Base-by-base conservation (phyloP, 1,284 basidiomycete species). In the Heimioporus retisporus region DNA sequence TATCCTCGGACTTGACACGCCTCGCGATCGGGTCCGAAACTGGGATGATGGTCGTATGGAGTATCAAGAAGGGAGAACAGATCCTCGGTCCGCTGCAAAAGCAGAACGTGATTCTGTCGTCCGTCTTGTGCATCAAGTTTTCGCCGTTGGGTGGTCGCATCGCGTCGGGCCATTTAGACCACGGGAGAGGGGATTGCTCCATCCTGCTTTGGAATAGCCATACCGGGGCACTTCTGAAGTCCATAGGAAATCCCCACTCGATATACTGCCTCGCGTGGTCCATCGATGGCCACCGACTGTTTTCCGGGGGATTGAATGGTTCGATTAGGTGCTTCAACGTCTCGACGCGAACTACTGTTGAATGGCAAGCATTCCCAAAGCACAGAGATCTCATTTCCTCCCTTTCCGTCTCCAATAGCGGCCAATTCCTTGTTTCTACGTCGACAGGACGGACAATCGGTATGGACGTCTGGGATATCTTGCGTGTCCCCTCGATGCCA, bases 391-490 rank as follows among this genome's bases (percentile, higher is more conserved):
- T 40, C 35, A 40, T 40, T 40, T 40, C 35, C 7, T 51, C 63
- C 53, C 63, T 72, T 43, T 55, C 13, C 11, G 16, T 65, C 2
- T 53, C 70, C 7, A 25, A 28, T 23, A 65, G n/a, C 2, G 65
- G 57, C 31, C 71, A 58, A 28, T 44, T 60, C 28, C 69, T 71
- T 11, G 11, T 65, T 23, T 61, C 71, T 35, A 56, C 54, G 19
- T 71, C 68, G 19, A 60, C 63, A 0, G 71, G 68, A n/a, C 44
- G 48, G 5, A 16, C 19, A 11, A n/a, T 18, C 2, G 6, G 50
- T 3, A 59, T 71, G 21, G 65, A 65, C 18, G 46, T 72, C 18
- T 72, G 68, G 70, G 61, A 72, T 51, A 64, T 58, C 25, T 28
- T 43, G 31, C 6, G 21, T 13, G 15, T 23, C 13, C 28, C 31